Evolutionary conservation across 73 alveolate genomes (phyloP).

Genomic region (Paraurostyla sp.): DNA sequence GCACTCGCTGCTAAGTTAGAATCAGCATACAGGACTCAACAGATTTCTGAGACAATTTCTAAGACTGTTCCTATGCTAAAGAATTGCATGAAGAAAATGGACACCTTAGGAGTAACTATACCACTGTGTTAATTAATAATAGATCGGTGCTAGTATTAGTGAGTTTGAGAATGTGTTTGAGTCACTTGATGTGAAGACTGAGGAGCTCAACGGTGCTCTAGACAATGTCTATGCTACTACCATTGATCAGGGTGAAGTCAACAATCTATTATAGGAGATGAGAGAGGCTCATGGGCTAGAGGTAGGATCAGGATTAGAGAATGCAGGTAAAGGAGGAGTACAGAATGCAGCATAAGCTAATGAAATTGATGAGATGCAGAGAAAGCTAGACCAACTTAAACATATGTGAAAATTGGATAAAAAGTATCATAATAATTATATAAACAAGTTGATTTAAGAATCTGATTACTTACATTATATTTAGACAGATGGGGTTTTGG

Average conservation of each 20-base stretch:
- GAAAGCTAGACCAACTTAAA: constrained; percentile 52
- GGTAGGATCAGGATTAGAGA: constrained; percentile 28
- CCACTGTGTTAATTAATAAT: background rate
- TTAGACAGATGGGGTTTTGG: constrained; percentile 16
- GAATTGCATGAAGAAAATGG: constrained; percentile 72
- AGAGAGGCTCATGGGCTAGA: constrained; percentile 71
- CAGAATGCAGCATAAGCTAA: constrained; percentile 11
- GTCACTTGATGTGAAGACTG: constrained; percentile 81
- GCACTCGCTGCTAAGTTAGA: constrained; percentile 78
- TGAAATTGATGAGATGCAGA: constrained; percentile 58
- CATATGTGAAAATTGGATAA: constrained; percentile 9
- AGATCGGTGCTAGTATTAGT: constrained; percentile 67
- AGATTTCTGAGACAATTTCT: constrained; percentile 66
- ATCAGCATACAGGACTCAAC: constrained; percentile 77
- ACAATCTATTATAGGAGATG: constrained; percentile 59
- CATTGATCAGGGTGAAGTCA: constrained; percentile 65
- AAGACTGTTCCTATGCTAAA: constrained; percentile 72
- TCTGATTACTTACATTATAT: background rate
- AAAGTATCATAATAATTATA: background rate
- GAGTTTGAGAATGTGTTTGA: constrained; percentile 83
- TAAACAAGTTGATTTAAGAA: background rate
- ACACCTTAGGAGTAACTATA: constrained; percentile 37
- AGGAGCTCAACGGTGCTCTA: constrained; percentile 74
- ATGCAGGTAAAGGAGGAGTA: constrained; percentile 22
- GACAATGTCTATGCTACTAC: constrained; percentile 73